These are phyloP conservation scores for Rhizophagus clarus DNA, from an alignment of 192 early-diverging fungal genomes.

Conservation along the genomic window DNA sequence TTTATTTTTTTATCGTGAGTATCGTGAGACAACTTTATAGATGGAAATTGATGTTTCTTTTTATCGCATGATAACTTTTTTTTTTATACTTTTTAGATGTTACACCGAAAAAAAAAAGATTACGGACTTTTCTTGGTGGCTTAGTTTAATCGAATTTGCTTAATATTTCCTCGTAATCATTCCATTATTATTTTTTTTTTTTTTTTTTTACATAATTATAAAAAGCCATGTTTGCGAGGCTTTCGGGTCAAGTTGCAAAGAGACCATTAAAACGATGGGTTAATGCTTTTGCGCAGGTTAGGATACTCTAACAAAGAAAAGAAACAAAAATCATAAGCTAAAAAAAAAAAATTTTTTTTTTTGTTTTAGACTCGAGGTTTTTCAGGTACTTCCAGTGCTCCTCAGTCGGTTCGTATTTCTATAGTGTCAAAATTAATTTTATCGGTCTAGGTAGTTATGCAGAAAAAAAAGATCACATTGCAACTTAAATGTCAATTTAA, in stretches of 20 bases:
- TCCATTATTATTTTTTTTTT: too few species aligned
- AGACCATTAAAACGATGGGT: slow-evolving; percentile 38
- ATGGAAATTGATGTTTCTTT: background rate
- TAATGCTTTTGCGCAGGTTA: slow-evolving; percentile 25
- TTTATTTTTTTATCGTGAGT: too few species aligned
- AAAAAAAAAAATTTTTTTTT: slow-evolving; percentile 14
- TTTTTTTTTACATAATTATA: background rate
- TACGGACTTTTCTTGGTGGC: too few species aligned
- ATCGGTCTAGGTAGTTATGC: background rate
- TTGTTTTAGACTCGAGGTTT: background rate
- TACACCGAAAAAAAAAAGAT: background rate
- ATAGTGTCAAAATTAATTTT: background rate
- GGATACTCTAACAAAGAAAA: background rate
- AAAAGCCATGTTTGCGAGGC: slow-evolving; percentile 42
- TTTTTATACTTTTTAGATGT: background rate
- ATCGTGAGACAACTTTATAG: too few species aligned
- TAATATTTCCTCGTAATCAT: background rate
- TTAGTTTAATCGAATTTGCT: background rate
- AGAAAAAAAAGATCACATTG: slow-evolving; percentile 12
- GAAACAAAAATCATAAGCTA: too few species aligned
- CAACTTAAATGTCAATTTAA: background rate
- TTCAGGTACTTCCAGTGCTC: background rate
- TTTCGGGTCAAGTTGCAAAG: slow-evolving; percentile 40
- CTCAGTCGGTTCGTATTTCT: slow-evolving; percentile 32
- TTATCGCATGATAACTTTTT: background rate